Percentiles rank a stretch among this genome's conserved stretches.
phyloP scores from a whole-genome alignment of 1,284 basidiomycete species.

The Austroboletus niveus region DNA sequence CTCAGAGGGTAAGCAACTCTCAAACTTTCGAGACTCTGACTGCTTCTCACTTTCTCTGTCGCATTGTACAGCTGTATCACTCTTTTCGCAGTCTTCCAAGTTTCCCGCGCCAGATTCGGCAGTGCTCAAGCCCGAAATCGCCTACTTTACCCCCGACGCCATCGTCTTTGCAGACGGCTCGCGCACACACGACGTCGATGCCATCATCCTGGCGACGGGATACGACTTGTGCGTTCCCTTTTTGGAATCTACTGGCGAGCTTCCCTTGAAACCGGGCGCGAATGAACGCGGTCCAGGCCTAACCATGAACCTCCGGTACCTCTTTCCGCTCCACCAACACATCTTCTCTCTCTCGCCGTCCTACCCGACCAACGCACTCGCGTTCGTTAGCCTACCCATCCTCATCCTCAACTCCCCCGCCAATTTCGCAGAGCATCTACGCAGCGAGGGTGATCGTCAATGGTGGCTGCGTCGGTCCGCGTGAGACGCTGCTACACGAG shows the following conservation, averaged over 20 bases:
- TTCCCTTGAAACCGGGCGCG: constrained; percentile 26
- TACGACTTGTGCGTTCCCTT: constrained; percentile 55
- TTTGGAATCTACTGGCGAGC: constrained; percentile 39
- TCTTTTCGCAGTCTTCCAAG: constrained; percentile 35
- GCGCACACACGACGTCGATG: constrained; percentile 39
- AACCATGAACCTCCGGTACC: constrained; percentile 49
- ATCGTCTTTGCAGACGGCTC: constrained; percentile 50
- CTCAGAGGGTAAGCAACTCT: constrained; percentile 37
- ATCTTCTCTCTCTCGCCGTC: constrained; percentile 48
- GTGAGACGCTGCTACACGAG: constrained; percentile 41
- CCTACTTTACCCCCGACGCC: constrained; percentile 43
- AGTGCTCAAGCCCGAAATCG: constrained; percentile 42
- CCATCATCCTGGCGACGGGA: constrained; percentile 52
- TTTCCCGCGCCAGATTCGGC: constrained; percentile 31
- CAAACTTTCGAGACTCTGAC: background rate
- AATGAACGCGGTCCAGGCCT: constrained; percentile 31
- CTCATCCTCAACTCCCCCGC: constrained; percentile 49
- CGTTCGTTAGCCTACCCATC: constrained; percentile 51
- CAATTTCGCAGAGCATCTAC: constrained; percentile 50
- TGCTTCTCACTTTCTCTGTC: background rate
- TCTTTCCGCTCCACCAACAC: constrained; percentile 54
- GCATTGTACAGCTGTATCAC: constrained; percentile 39
- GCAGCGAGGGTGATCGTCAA: constrained; percentile 45
- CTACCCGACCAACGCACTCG: constrained; percentile 49
- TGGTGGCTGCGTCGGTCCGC: constrained; percentile 39